Evolutionary conservation across 2,329 filamentous ascomycete genomes (phyloP), one percentile per base, ranked within the genome.

Genomic region (Metarhizium rileyi): DNA sequence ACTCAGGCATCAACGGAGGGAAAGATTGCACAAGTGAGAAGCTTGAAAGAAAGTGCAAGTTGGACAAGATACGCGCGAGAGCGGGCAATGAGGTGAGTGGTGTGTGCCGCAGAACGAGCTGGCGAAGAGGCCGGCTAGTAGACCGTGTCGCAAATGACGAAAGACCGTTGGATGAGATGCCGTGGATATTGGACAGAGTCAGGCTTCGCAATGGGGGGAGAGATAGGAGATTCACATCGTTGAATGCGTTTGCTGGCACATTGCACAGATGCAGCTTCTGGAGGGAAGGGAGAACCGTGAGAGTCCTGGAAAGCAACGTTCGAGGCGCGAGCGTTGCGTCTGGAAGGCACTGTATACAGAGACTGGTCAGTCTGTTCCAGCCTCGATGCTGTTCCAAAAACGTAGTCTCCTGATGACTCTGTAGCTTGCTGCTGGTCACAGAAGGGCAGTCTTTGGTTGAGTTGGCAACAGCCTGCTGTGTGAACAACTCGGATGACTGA

Each of bases 231-330:
- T 71, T 75, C 4, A 63, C 61, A 59, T 84, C 77, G 60, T 76
- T 73, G 61, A 84, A 83, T 20, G 76, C 70, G n/a, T 70, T 70
- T 5, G 68, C 62, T 0, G 80, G 74, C 2, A 84, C 66, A 47
- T 74, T 72, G 20, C 78, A 81, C 16, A 85, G 65, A 56, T 82
- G 71, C n/a, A 85, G 67, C 52, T 77, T 73, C 55, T 77, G 70
- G 22, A 85, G 71, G 1, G 71, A 70, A 0, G 80, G 76, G 27
- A 84, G 68, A 20, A 65, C 66, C 22, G 67, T 64, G 26, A 83
- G 63, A 0, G 77, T 71, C 44, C 71, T 70, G 3, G 70, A 68
- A 27, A 84, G 68, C 2, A 82, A 67, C 3, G 68, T 69, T n/a
- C 72, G 66, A 0, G 80, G 74, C 0, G 74, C 71, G 5, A 81